Conservation (phyloP, 305 asterid species). For the Fraxinus albicans region DNA sequence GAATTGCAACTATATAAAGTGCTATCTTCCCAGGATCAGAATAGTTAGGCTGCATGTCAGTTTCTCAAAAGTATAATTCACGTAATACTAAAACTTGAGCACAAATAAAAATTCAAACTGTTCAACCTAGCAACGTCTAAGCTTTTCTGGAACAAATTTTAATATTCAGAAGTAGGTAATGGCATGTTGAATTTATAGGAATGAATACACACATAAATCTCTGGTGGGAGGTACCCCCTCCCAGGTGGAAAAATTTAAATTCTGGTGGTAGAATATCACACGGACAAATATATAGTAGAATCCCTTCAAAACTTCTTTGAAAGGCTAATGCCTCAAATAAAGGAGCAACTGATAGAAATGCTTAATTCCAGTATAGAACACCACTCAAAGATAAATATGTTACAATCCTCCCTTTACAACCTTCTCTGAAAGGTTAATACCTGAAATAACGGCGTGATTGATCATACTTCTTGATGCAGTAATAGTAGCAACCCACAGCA, state of each 20-base stretch:
- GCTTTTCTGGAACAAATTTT: neutral
- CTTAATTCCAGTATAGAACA: neutral
- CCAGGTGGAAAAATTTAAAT: neutral
- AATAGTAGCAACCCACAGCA: conserved; percentile 98
- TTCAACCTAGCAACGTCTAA: conserved; percentile 3
- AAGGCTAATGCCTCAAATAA: neutral
- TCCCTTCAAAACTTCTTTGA: neutral
- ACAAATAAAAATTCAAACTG: neutral
- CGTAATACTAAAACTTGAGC: neutral
- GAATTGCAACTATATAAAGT: neutral
- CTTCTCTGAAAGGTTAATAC: conserved; percentile 36
- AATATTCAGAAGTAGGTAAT: neutral
- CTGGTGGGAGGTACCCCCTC: neutral
- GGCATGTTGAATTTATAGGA: neutral
- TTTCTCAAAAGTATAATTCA: neutral
- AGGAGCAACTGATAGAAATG: neutral
- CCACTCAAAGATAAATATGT: conserved; percentile 13
- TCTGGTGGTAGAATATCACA: neutral
- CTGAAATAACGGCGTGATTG: conserved; percentile 96
- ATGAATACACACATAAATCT: neutral
- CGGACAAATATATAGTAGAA: neutral
- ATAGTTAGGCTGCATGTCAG: neutral
- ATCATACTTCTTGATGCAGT: conserved; percentile 84
- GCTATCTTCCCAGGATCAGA: neutral
- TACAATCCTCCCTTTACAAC: conserved; percentile 8